Base-by-base conservation (phyloP, 495 filamentous ascomycete genomes). In the Xylaria longipes region DNA sequence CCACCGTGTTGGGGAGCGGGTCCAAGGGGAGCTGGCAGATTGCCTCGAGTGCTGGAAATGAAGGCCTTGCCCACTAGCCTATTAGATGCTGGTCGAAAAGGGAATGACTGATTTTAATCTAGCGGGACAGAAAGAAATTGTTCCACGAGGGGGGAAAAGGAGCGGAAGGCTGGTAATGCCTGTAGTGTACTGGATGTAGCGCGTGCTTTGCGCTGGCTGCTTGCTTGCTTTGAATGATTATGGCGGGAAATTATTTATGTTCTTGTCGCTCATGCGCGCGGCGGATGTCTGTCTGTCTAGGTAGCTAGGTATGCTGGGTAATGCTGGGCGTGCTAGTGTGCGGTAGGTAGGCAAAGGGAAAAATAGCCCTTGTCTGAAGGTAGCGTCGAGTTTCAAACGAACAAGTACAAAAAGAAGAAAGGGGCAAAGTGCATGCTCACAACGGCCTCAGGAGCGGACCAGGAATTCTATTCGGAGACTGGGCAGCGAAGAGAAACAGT, bases 61-160 rank as follows among this genome's bases (percentile, higher is more conserved):
- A 74, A 74, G 72, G 71, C 72, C 57, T 74, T 76, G 73, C 74
- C 72, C 76, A 64, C 77, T 79, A 79, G 77, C 71, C 72, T 75
- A 77, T 77, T 73, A 74, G 72, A 75, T 64, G 72, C 63, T 62
- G 63, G 74, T 73, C 61, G 75, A 76, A 72, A 79, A 79, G 75
- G 77, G 77, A 79, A 76, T 77, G 77, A 79, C 75, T 73, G 71
- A 76, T 75, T 77, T 72, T 72, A 66, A 71, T 60, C 62, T 66
- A 63, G 69, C 69, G 69, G 62, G 61, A 71, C 46, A 71, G 60
- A 64, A 71, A 57, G 62, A 71, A 35, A 71, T 65, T 65, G 54
- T 58, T 39, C 66, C 66, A 71, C 63, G 63, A 61, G 64, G 50
- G 69, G 58, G 43, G 27, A 65, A 72, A 72, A 72, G 64, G 64